Evolutionary conservation across 768 basidiomycete species (phyloP), one percentile per base, ranked within the genome.

Genomic region (Tricholoma terreum): DNA sequence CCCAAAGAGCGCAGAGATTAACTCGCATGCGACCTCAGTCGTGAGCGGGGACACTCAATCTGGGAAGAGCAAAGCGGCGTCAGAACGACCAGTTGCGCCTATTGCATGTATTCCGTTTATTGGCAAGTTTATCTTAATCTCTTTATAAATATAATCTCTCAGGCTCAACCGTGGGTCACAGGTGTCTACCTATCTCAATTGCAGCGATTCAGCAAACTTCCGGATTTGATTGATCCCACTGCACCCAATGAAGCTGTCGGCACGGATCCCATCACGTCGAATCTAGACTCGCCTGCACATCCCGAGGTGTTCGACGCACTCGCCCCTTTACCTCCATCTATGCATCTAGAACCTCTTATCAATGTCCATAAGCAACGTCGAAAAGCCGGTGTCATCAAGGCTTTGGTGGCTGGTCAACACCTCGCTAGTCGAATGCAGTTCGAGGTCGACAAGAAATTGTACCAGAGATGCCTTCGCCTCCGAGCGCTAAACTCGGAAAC

Each of bases 301-400:
- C 89, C 91, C 0, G 89, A 92, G 58, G 89, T 92, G 24, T 94
- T 94, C 69, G 77, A 84, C 0, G 77, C 85, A 11, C 79, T 94
- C 6, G 79, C 84, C 3, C 81, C 86, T 7, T 81, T 93, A 4
- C 92, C 91, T 0, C 67, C 83, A 1, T 81, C 82, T n/a, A 90
- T 92, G 77, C 83, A 86, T 59, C 80, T 94, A 27, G 90, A 93
- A 64, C 90, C 92, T 3, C 71, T 94, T 57, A 90, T 94, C 73
- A 94, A 92, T 67, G 87, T 94, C 6, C 90, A 93, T 71, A 93
- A 94, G 71, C 92, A 94, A 67, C 84, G 92, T 34, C 73, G 87
- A 62, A 89, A 91, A 52, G 90, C 92, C 9, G 82, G 81, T 14
- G 86, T 90, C 40, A 89, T 93, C 74, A 91, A 92, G 69, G 80